These are phyloP conservation scores for Candida chauliodis DNA, from an alignment of 805 yeast genomes.

Conservation along the genomic window DNA sequence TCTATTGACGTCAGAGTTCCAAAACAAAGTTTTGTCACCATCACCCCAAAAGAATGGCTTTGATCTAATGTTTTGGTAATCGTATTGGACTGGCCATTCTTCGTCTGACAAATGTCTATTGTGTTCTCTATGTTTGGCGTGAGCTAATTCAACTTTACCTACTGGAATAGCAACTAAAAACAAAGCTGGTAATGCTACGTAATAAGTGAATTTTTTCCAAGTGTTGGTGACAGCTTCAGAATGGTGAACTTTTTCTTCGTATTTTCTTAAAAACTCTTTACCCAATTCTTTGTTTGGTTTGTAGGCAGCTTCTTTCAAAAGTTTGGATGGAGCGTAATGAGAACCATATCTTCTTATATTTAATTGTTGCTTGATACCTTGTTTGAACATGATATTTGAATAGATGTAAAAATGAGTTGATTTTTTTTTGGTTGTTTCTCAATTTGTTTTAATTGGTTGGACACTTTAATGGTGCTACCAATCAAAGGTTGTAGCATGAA, in stretches of 20 bases:
- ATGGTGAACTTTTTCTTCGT: constrained; percentile 72
- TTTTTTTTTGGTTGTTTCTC: constrained; percentile 4
- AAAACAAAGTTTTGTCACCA: constrained; percentile 95
- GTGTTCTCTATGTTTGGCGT: constrained; percentile 86
- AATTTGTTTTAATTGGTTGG: constrained; percentile 1
- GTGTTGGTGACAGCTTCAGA: constrained; percentile 68
- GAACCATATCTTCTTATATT: constrained; percentile 40
- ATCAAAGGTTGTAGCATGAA: too few species aligned
- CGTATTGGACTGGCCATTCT: constrained; percentile 90
- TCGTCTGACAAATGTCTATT: constrained; percentile 72
- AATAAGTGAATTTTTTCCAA: constrained; percentile 83
- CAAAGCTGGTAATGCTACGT: constrained; percentile 81
- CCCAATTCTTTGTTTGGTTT: constrained; percentile 60
- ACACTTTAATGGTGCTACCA: neutral
- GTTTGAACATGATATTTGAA: constrained; percentile 30
- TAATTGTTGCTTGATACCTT: constrained; percentile 26
- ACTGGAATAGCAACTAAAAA: constrained; percentile 75
- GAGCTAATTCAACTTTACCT: constrained; percentile 77
- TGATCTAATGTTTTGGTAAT: constrained; percentile 84
- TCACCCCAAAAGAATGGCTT: constrained; percentile 98
- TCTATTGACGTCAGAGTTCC: constrained; percentile 93
- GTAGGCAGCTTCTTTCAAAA: constrained; percentile 38
- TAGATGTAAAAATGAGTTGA: constrained; percentile 7
- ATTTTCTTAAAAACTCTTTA: constrained; percentile 58
- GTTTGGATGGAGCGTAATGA: constrained; percentile 38